phyloP scores from a whole-genome alignment of 2,329 filamentous ascomycete species.

The Coniosporium uncinatum region DNA sequence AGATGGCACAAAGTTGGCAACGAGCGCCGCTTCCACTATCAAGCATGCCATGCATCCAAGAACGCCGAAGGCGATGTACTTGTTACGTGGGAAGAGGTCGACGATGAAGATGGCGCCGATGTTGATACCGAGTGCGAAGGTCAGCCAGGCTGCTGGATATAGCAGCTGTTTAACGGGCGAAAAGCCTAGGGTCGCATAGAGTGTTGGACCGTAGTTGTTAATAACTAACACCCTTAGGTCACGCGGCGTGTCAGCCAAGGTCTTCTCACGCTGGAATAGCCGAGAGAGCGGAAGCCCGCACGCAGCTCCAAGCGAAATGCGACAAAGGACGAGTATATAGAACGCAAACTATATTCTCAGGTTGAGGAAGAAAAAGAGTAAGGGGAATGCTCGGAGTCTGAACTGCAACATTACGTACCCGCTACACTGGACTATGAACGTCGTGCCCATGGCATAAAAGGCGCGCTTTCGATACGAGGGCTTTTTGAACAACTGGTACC shows the following conservation, averaged over 20 bases:
- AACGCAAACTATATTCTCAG: no score
- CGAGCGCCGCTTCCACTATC: constrained; percentile 16
- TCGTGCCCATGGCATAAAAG: constrained; percentile 13
- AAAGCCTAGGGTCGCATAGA: constrained; percentile 15
- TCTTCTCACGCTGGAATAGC: no score
- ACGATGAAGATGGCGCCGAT: constrained; percentile 3
- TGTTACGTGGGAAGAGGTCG: constrained; percentile 3
- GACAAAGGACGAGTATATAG: no score
- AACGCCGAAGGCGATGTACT: constrained; percentile 15
- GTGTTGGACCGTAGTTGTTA: constrained; percentile 15
- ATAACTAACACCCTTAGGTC: constrained; percentile 17
- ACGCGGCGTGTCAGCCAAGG: no score
- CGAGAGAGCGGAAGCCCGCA: no score
- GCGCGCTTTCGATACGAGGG: constrained; percentile 14
- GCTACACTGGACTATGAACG: no score
- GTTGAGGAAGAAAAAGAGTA: constrained; percentile 1
- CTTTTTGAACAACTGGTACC: constrained; percentile 15
- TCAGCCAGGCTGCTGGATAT: constrained; percentile 18
- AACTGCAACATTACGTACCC: no score
- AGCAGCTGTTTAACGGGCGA: constrained; percentile 15
- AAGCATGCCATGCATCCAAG: constrained; percentile 14
- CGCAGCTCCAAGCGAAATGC: no score
- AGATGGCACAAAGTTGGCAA: constrained; percentile 16
- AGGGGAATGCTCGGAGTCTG: no score
- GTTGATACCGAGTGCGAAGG: constrained; percentile 11